These are phyloP conservation scores for Microcos paniculata DNA, from an alignment of 345 rosid genomes.

Conservation along the genomic window DNA sequence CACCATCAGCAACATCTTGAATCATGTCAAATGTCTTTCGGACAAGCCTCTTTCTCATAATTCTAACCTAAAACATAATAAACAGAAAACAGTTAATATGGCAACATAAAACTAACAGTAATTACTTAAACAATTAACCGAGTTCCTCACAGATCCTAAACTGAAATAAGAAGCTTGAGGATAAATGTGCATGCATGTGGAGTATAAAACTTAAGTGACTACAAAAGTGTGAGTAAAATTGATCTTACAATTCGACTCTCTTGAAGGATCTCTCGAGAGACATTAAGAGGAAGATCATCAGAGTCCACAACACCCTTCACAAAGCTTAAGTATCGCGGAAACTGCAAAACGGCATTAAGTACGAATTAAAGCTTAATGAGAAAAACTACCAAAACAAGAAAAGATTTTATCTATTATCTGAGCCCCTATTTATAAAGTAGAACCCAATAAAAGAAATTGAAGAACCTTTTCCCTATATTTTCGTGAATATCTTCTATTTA, in stretches of 20 bases:
- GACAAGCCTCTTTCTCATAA: conserved; percentile 97
- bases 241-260: conserved; percentile 78
- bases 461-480: not conserved
- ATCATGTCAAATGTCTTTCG: conserved; percentile 97
- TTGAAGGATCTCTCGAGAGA: conserved; percentile 96
- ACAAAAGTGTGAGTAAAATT: not conserved
- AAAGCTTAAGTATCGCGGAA: conserved; percentile 94
- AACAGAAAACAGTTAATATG: conserved; percentile 2
- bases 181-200: not conserved
- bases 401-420: not conserved
- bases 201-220: not conserved
- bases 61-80: conserved; percentile 57
- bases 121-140: not conserved
- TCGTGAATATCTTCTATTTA: not conserved
- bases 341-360: conserved; percentile 43
- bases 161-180: not conserved
- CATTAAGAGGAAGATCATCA: conserved; percentile 94
- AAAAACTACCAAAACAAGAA: not conserved
- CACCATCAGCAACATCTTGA: conserved; percentile 81
- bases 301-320: conserved; percentile 98
- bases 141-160: not conserved
- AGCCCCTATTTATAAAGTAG: not conserved
- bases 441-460: not conserved
- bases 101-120: not conserved
- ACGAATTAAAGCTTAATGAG: not conserved